Percentiles rank a stretch among this genome's conserved stretches.
Evolutionary conservation across 2,329 filamentous ascomycete genomes (phyloP).

Genomic region (Colletotrichum gigasporum): DNA sequence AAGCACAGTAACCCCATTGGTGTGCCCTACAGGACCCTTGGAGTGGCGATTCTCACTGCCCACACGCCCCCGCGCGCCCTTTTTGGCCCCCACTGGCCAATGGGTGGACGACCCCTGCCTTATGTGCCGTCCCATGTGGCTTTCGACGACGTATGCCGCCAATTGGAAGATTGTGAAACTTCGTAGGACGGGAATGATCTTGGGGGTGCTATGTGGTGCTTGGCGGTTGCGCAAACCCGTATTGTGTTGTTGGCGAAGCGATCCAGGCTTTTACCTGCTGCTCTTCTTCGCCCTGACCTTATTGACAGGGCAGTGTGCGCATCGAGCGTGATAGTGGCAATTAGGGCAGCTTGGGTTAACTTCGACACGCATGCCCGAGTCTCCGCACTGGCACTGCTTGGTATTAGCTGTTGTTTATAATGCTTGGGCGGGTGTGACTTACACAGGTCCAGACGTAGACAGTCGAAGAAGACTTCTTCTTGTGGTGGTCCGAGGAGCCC

Average conservation of each 20-base stretch:
- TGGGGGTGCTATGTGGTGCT: too few species aligned
- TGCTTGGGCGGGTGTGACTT: not conserved
- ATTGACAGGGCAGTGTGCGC: not conserved
- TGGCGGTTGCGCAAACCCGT: too few species aligned
- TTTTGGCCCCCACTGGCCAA: too few species aligned
- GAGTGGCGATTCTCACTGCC: too few species aligned
- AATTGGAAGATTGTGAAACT: too few species aligned
- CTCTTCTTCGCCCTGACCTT: not conserved
- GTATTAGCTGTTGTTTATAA: not conserved
- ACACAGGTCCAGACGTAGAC: constrained; percentile 24
- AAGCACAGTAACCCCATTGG: too few species aligned
- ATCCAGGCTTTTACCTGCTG: not conserved
- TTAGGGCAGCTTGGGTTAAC: not conserved
- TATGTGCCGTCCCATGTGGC: too few species aligned
- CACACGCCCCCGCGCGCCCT: too few species aligned
- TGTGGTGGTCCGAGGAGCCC: not conserved
- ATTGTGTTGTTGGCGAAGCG: not conserved
- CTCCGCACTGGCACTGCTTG: constrained; percentile 17
- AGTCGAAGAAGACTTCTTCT: not conserved
- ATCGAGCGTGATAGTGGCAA: not conserved
- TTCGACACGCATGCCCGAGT: constrained; percentile 13
- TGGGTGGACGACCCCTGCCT: too few species aligned
- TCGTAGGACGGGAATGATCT: too few species aligned
- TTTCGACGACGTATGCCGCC: too few species aligned
- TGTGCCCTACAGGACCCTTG: too few species aligned